phyloP scores from a whole-genome alignment of 192 early-diverging fungal genomes.

The Dissophora ornata region DNA sequence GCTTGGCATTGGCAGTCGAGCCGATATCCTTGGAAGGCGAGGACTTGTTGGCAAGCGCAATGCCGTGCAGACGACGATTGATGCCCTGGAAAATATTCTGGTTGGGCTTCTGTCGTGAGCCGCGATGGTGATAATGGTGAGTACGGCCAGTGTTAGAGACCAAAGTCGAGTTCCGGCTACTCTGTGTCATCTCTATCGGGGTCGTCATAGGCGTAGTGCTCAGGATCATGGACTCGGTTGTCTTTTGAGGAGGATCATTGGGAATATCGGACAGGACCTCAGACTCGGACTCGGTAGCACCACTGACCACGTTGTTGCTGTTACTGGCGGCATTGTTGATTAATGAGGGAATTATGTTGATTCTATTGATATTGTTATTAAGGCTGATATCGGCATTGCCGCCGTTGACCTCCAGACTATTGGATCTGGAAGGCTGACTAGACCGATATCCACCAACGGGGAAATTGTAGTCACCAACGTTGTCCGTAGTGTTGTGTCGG shows the following conservation, averaged over 20 bases:
- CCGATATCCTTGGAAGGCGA: constrained; percentile 46
- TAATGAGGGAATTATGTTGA: no score
- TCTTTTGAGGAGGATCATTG: constrained; percentile 6
- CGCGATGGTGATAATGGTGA: not conserved
- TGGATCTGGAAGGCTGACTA: constrained; percentile 27
- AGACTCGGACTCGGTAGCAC: not conserved
- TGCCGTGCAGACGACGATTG: constrained; percentile 47
- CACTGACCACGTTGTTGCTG: not conserved
- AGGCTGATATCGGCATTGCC: not conserved
- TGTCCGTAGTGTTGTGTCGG: constrained; percentile 28
- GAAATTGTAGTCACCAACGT: constrained; percentile 13
- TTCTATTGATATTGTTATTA: not conserved
- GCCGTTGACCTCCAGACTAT: constrained; percentile 28
- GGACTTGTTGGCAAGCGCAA: constrained; percentile 41
- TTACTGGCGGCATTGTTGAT: not conserved
- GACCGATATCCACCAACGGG: constrained; percentile 28
- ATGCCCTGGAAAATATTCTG: constrained; percentile 44
- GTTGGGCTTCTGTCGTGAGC: constrained; percentile 9
- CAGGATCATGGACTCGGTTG: constrained; percentile 22
- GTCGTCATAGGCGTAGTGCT: constrained; percentile 35
- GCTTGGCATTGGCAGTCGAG: constrained; percentile 48
- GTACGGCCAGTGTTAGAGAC: constrained; percentile 3
- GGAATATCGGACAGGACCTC: constrained; percentile 22
- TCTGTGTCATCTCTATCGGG: constrained; percentile 1
- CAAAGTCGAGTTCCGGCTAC: constrained; percentile 29